phyloP scores from a whole-genome alignment of 371 early-diverging fungal genomes.

The Rhizomucor pusillus region DNA sequence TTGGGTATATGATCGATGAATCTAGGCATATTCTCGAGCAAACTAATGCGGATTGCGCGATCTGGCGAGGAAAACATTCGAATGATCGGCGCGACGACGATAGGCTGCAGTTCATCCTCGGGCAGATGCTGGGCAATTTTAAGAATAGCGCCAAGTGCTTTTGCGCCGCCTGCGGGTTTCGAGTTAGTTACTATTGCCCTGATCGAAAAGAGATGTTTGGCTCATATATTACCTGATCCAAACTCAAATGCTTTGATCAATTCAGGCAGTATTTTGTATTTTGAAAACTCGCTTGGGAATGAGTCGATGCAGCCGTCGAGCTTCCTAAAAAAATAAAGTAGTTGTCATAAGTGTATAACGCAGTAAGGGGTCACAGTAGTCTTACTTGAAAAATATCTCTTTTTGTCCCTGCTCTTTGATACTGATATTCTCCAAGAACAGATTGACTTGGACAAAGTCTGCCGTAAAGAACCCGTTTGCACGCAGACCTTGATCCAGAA shows the following conservation, averaged over 20 bases:
- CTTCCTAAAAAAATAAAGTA: slow-evolving; percentile 30
- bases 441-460: slow-evolving; percentile 72
- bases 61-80: slow-evolving; percentile 89
- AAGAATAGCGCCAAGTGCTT: slow-evolving; percentile 79
- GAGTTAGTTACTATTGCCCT: too few relatives aligned
- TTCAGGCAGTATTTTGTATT: slow-evolving; percentile 89
- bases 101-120: slow-evolving; percentile 67
- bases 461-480: slow-evolving; percentile 72
- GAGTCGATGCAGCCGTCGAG: slow-evolving; percentile 59
- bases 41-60: slow-evolving; percentile 81
- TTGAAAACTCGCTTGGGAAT: slow-evolving; percentile 81
- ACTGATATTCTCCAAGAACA: slow-evolving; percentile 85
- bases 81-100: slow-evolving; percentile 74
- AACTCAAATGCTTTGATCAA: slow-evolving; percentile 87
- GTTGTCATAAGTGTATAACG: neutral
- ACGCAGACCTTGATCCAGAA: slow-evolving; percentile 64
- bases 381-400: slow-evolving; percentile 69
- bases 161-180: slow-evolving; percentile 84
- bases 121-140: slow-evolving; percentile 78
- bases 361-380: neutral
- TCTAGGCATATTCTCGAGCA: slow-evolving; percentile 76
- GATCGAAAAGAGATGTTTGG: too few relatives aligned
- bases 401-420: slow-evolving; percentile 84
- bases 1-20: slow-evolving; percentile 72
- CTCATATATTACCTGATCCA: slow-evolving; percentile 62